A percentile compares a stretch with the other conserved stretches of the same genome.
phyloP scores from a whole-genome alignment of 192 early-diverging fungal genomes.

The Gigaspora rosea region DNA sequence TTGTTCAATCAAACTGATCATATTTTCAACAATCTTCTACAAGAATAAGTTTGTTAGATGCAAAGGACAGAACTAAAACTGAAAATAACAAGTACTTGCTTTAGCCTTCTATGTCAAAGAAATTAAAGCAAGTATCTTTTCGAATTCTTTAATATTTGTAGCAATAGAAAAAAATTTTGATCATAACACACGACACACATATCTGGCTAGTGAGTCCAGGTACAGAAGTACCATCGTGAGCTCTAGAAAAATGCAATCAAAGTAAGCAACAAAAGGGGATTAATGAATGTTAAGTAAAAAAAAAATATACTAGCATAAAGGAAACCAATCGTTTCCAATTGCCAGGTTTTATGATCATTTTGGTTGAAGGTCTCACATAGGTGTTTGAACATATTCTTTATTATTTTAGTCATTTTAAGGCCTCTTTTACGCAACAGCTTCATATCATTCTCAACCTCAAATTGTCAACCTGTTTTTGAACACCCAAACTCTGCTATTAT shows the following conservation, averaged over 20 bases:
- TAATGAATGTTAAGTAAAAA: constrained; percentile 6
- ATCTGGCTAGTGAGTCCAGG: constrained; percentile 29
- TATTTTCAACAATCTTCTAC: constrained; percentile 28
- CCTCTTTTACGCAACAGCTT: constrained; percentile 20
- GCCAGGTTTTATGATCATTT: constrained; percentile 26
- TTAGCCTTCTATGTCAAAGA: constrained; percentile 6
- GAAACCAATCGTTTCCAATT: constrained; percentile 35
- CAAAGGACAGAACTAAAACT: neutral
- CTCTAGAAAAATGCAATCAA: constrained; percentile 32
- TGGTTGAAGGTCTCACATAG: constrained; percentile 1
- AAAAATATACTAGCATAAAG: constrained; percentile 34
- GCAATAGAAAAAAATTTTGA: constrained; percentile 14
- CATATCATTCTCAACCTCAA: constrained; percentile 24
- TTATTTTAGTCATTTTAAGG: constrained; percentile 31
- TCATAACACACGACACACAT: constrained; percentile 14
- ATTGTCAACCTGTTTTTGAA: constrained; percentile 32
- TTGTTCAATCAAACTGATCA: constrained; percentile 31
- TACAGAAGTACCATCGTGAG: constrained; percentile 4
- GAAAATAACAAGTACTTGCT: neutral
- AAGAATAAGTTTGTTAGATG: constrained; percentile 18
- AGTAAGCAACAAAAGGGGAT: no score
- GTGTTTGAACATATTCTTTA: constrained; percentile 34
- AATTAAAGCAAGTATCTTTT: constrained; percentile 19
- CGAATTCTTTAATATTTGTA: constrained; percentile 13
- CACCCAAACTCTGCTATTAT: constrained; percentile 31